Evolutionary conservation across 768 basidiomycete genomes (phyloP).

Genomic region (Tubosaeta sp.): DNA sequence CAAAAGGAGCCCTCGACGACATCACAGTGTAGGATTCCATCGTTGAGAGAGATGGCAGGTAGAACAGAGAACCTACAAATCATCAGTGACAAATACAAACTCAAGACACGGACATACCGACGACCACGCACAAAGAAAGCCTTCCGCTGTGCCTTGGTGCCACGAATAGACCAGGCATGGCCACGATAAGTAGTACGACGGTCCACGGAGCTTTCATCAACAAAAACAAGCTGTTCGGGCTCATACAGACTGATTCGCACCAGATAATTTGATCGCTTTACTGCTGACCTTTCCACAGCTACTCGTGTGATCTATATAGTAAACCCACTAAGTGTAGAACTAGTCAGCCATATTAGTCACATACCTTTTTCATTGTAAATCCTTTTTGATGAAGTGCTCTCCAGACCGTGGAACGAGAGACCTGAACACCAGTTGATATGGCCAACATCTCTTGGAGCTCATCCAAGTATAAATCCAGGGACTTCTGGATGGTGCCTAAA

Average conservation of each 20-base stretch:
- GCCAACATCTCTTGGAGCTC: neutral
- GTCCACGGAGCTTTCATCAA: conserved; percentile 1
- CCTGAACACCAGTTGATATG: neutral
- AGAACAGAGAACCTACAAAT: conserved; percentile 3
- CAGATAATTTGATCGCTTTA: neutral
- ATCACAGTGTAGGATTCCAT: conserved; percentile 2
- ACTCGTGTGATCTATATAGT: neutral
- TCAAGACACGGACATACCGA: neutral
- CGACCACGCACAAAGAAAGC: neutral
- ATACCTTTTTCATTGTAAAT: neutral
- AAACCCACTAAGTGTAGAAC: no score
- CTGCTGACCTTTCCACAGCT: neutral
- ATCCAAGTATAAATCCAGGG: neutral
- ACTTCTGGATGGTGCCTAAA: neutral
- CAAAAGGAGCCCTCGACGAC: neutral
- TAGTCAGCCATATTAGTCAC: neutral
- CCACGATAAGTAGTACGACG: neutral
- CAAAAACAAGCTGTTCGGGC: neutral
- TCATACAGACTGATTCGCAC: neutral
- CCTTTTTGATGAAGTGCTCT: neutral
- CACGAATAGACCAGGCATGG: neutral
- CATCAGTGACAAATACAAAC: neutral
- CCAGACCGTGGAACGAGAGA: neutral
- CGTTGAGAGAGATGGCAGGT: neutral
- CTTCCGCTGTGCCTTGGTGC: neutral